Evolutionary conservation across 2,329 filamentous ascomycete species (phyloP), one percentile per base, ranked within the genome.

Genomic region (Bipolaris oryzae): DNA sequence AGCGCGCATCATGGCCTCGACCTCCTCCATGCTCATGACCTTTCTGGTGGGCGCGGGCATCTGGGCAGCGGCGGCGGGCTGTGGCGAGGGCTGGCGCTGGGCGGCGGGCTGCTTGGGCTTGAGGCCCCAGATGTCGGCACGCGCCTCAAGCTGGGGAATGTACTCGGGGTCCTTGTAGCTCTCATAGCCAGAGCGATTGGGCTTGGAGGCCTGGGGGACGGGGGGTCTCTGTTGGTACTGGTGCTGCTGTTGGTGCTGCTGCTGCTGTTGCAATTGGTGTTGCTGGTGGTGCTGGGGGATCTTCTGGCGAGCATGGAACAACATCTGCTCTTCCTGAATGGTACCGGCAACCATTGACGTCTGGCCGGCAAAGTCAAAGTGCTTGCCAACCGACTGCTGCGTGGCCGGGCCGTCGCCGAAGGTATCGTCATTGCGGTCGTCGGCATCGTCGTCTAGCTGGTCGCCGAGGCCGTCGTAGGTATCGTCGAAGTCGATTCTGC

Each of bases 341-440:
- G 89, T 92, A 78, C 88, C 85, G 18, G 92, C 84, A 38, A 96
- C 90, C 77, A 93, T 87, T 55, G 93, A 93, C 6, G 95, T 99
- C 71, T 91, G 88, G 38, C 93, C 93, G 64, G 96, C 96, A 78
- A 98, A 99, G 76, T 99, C 95, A 70, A 98, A 98, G 77, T 99
- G 94, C 75, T 91, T 96, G 72, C 93, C 93, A 57, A 95, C 86
- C 10, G 81, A 69, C 65, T 82, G 76, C 68, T 79, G 75, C 33
- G 77, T 78, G 50, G 75, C 81, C 28, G 81, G 79, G 34, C 76
- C 78, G 54, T 76, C 78, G 55, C 81, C 83, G 55, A 99, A 99
- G 1, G 95, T 99, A 74, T 98, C 95, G 69, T 98, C 92, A 77
- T 99, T 99, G 83, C 97, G 92, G 48, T 85, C 92, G 81, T 99